Percentiles rank a stretch among this genome's conserved stretches.
phyloP scores from a whole-genome alignment of 352 stramenopile genomes.

The Phytophthora aleatoria region DNA sequence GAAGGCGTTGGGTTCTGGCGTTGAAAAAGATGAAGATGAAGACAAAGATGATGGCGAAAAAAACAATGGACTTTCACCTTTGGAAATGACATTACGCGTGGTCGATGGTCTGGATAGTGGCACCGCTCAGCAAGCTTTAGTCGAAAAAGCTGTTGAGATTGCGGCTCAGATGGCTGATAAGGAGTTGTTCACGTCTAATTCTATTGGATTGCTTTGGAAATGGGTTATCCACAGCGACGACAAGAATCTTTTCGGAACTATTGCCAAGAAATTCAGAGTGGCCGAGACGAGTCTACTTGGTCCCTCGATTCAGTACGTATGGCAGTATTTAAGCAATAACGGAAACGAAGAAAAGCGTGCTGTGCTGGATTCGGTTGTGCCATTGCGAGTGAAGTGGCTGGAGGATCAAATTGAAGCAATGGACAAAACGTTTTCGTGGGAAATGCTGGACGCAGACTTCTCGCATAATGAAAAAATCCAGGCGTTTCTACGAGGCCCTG shows the following conservation, averaged over 20 bases:
- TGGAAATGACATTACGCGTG: conserved; percentile 14
- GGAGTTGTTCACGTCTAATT: background rate
- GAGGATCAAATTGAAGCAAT: conserved; percentile 7
- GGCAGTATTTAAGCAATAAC: background rate
- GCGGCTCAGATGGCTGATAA: background rate
- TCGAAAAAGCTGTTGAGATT: conserved; percentile 1
- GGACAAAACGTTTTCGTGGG: conserved; percentile 23
- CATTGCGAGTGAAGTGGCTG: conserved; percentile 13
- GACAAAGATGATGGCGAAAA: background rate
- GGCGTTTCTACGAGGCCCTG: conserved; percentile 25
- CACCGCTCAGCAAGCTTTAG: background rate
- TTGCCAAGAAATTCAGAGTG: background rate
- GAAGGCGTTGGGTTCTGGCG: background rate
- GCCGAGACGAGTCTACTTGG: background rate
- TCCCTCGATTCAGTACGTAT: conserved; percentile 5
- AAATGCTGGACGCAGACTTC: conserved; percentile 17
- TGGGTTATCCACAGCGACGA: background rate
- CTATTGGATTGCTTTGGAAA: conserved; percentile 5
- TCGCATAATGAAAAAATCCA: conserved; percentile 7
- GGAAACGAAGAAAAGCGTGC: background rate
- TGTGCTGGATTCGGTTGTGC: background rate
- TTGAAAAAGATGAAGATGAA: background rate
- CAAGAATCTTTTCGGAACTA: background rate
- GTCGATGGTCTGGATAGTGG: conserved; percentile 10
- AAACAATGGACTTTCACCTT: background rate